These are phyloP conservation scores for Paecilomyces sp. DNA, from an alignment of 2,329 filamentous ascomycete species.

Conservation along the genomic window DNA sequence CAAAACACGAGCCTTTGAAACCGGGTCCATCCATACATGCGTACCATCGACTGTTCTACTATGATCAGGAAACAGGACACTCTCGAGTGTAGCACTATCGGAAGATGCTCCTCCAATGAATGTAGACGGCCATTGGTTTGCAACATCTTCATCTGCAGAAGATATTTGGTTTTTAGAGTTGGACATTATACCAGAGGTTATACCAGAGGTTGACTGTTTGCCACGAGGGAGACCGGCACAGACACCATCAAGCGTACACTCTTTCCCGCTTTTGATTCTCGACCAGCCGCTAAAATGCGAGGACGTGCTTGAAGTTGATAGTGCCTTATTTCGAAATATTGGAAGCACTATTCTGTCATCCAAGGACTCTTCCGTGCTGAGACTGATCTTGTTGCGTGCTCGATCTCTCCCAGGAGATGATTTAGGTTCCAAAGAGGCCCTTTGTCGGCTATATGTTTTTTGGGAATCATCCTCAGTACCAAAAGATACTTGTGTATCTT, in stretches of 20 bases:
- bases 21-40: conserved; percentile 54
- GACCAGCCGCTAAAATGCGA: conserved; percentile 32
- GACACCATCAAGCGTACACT: conserved; percentile 10
- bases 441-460: neutral
- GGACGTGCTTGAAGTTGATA: conserved; percentile 2
- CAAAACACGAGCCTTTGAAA: conserved; percentile 35
- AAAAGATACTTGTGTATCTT: conserved; percentile 2
- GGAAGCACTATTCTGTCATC: conserved; percentile 22
- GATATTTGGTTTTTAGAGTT: neutral
- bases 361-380: conserved; percentile 18
- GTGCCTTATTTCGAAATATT: conserved; percentile 11
- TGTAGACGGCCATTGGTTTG: neutral
- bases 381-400: neutral
- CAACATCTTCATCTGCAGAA: neutral
- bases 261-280: conserved; percentile 30
- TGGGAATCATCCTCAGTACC: neutral
- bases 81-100: neutral
- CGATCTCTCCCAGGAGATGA: neutral
- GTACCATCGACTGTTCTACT: conserved; percentile 17
- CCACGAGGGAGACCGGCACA: conserved; percentile 7
- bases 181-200: neutral
- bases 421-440: neutral
- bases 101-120: neutral
- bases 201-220: conserved; percentile 1
- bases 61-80: conserved; percentile 1